phyloP scores from a whole-genome alignment of 2,329 filamentous ascomycete species.

The Chaetomiaceae sp. region DNA sequence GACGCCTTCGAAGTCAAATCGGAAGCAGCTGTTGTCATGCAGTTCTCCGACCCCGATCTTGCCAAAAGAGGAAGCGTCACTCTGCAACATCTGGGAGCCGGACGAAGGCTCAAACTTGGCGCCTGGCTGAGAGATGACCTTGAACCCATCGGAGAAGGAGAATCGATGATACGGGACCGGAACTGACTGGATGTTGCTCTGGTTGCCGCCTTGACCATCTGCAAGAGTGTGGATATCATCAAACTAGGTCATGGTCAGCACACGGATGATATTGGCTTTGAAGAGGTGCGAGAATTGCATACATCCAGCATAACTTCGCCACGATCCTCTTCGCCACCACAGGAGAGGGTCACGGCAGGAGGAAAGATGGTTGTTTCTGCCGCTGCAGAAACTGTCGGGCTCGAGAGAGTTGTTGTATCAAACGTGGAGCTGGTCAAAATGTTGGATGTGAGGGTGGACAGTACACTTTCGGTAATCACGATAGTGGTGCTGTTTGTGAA shows the following conservation, averaged over 20 bases:
- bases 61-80: constrained; percentile 27
- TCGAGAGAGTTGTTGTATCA: too few species aligned
- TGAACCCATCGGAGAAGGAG: constrained; percentile 18
- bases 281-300: too few species aligned
- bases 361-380: too few species aligned
- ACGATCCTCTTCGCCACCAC: too few species aligned
- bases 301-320: too few species aligned
- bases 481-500: not conserved
- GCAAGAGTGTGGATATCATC: constrained; percentile 14
- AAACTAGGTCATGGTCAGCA: constrained; percentile 15
- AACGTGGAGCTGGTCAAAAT: too few species aligned
- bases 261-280: too few species aligned
- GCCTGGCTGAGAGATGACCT: constrained; percentile 1
- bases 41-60: constrained; percentile 26
- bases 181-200: constrained; percentile 14
- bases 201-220: too few species aligned
- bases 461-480: too few species aligned
- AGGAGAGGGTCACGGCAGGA: too few species aligned
- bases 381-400: too few species aligned
- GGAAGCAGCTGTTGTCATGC: constrained; percentile 27
- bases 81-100: constrained; percentile 22
- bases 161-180: constrained; percentile 24
- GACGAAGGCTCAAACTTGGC: constrained; percentile 23
- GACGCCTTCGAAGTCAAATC: constrained; percentile 36
- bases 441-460: too few species aligned